phyloP scores from a whole-genome alignment of 768 basidiomycete genomes.

The Hygrocybe coccinea region DNA sequence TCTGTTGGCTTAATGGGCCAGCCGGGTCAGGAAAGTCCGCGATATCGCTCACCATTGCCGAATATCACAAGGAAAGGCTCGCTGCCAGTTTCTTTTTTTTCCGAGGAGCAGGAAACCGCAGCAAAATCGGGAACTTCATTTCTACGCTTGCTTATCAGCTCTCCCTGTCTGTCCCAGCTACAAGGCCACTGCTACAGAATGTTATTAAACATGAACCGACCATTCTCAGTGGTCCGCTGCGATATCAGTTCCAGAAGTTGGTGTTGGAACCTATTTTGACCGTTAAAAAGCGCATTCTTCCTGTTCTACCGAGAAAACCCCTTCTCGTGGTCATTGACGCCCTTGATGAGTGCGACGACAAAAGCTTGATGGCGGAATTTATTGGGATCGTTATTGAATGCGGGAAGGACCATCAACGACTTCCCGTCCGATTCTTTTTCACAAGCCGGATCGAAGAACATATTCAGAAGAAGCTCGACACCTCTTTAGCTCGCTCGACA shows the following conservation, averaged over 20 bases:
- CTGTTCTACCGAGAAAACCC: background rate
- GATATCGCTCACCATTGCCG: constrained; percentile 18
- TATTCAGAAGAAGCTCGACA: constrained; percentile 1
- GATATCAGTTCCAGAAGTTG: constrained; percentile 11
- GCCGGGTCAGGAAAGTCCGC: constrained; percentile 21
- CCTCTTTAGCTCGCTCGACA: background rate
- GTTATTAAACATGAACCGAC: constrained; percentile 7
- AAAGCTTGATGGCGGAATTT: background rate
- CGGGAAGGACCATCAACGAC: background rate
- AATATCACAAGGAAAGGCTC: constrained; percentile 11
- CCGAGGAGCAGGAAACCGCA: constrained; percentile 19
- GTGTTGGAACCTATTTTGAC: constrained; percentile 11
- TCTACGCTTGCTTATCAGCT: constrained; percentile 27
- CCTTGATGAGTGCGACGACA: constrained; percentile 12
- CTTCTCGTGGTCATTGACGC: constrained; percentile 11
- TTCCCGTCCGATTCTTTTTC: constrained; percentile 8
- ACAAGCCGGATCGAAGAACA: constrained; percentile 12
- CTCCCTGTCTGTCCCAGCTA: background rate
- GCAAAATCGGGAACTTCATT: constrained; percentile 16
- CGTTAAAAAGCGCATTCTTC: background rate
- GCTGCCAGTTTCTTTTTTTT: constrained; percentile 34
- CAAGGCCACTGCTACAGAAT: background rate
- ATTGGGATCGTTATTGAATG: background rate
- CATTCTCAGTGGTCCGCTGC: constrained; percentile 1
- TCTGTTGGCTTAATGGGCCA: constrained; percentile 17